Evolutionary conservation across 2,329 filamentous ascomycete species (phyloP), one percentile per base, ranked within the genome.

Genomic region (Grosmannia clavigera): DNA sequence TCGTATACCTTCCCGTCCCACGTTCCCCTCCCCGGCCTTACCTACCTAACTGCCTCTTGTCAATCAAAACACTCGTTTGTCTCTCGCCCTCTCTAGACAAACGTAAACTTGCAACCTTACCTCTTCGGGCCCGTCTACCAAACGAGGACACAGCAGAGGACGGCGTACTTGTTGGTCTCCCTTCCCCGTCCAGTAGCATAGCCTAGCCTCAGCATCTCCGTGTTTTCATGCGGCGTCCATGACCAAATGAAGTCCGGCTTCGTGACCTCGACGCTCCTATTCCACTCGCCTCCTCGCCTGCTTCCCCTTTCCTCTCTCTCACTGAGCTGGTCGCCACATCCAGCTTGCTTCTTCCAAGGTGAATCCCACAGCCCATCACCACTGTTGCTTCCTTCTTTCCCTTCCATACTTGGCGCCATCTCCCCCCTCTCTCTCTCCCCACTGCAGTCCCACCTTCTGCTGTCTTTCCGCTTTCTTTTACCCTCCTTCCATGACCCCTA

Each of bases 311-410:
- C 70, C 68, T 69, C 67, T 65, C 68, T 70, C 19, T 14, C 35
- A 70, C 74, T 70, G 67, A 73, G 73, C 74, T 77, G 73, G 74
- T 71, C 74, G 73, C 70, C 73, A 76, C 71, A 69, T 73, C 75
- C 73, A 76, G 74, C 75, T 75, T 70, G 66, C 64, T 65, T 66
- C 62, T 66, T 58, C 63, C 68, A 70, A 72, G 69, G 70, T 73
- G 71, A 71, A 70, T 72, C 69, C 65, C 68, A 69, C 67, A 61
- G 1, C 27, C 22, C 40, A 9, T 35, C 57, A 58, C 61, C 61
- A 51, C 46, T 55, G 35, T 43, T 33, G 25, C 25, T 53, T 62
- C 55, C 50, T 63, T 59, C 52, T 58, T 58, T 59, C 62, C 56
- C 56, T 64, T 40, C 40, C 61, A 55, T 61, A 50, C 58, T 59